Conservation (phyloP, 2,329 filamentous ascomycete species). For the Chrysosporium queenslandicum region DNA sequence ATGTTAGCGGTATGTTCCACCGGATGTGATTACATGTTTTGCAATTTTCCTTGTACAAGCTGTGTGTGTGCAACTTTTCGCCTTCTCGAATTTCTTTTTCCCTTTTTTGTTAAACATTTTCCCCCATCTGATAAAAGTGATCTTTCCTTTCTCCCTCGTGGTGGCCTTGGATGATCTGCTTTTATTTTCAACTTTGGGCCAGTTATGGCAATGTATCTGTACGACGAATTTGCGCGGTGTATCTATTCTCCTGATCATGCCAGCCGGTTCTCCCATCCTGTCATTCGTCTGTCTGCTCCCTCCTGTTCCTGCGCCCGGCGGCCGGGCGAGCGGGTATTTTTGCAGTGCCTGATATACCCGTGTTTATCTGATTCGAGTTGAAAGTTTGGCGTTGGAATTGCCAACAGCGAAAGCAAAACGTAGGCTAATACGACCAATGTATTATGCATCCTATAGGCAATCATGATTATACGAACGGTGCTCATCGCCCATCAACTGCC, state of each 20-base stretch:
- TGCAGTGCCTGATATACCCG: not conserved
- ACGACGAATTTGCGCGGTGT: constrained; percentile 14
- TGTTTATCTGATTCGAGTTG: constrained; percentile 3
- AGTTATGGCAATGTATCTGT: constrained; percentile 7
- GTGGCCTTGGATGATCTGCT: constrained; percentile 21
- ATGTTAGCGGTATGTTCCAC: constrained; percentile 96
- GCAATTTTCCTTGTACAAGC: constrained; percentile 19
- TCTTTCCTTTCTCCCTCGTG: constrained; percentile 17
- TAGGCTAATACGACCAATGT: constrained; percentile 34
- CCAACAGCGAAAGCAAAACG: constrained; percentile 21
- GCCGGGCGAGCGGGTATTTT: not conserved
- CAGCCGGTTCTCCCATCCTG: constrained; percentile 13
- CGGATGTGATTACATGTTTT: constrained; percentile 58
- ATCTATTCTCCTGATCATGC: constrained; percentile 13
- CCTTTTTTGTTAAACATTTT: not conserved
- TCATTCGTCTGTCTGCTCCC: not conserved
- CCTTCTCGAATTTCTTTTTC: constrained; percentile 21
- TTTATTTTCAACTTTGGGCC: not conserved
- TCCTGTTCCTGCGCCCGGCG: not conserved
- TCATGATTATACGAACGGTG: constrained; percentile 38
- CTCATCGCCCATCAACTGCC: constrained; percentile 54
- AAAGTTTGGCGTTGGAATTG: not conserved
- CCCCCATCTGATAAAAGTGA: not conserved
- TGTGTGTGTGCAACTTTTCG: not conserved
- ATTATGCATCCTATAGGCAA: constrained; percentile 28